Evolutionary conservation across 495 filamentous ascomycete species (phyloP).

Genomic region (Talaromyces stipitatus): DNA sequence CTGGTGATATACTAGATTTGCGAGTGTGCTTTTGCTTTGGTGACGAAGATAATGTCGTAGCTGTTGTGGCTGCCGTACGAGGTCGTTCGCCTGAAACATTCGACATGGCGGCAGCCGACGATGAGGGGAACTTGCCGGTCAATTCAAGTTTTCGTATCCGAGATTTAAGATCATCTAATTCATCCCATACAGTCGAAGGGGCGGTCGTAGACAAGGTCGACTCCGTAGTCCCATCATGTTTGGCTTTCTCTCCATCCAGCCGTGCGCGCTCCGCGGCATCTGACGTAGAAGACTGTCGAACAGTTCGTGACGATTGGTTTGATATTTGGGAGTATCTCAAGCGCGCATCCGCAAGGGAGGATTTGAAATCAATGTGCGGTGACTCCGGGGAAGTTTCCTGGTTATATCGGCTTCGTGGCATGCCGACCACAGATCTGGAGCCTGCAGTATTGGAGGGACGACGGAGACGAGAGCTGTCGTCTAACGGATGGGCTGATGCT

Average conservation of each 20-base stretch:
- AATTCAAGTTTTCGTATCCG: slow-evolving; percentile 88
- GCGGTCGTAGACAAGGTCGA: slow-evolving; percentile 81
- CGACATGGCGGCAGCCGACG: slow-evolving; percentile 70
- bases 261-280: slow-evolving; percentile 32
- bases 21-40: slow-evolving; percentile 53
- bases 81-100: slow-evolving; percentile 72
- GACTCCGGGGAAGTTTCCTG: slow-evolving; percentile 37
- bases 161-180: slow-evolving; percentile 91
- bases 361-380: slow-evolving; percentile 36
- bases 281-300: slow-evolving; percentile 47
- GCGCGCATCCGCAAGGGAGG: slow-evolving; percentile 31
- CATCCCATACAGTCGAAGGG: slow-evolving; percentile 94
- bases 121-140: slow-evolving; percentile 77
- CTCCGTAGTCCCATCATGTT: slow-evolving; percentile 55
- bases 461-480: slow-evolving; percentile 34
- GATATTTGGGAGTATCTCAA: slow-evolving; percentile 3
- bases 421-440: slow-evolving; percentile 37
- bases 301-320: slow-evolving; percentile 23
- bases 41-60: slow-evolving; percentile 83
- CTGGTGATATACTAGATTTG: slow-evolving; percentile 31
- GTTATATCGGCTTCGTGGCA: slow-evolving; percentile 30
- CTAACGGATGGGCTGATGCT: slow-evolving; percentile 43
- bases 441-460: slow-evolving; percentile 30
- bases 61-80: slow-evolving; percentile 85
- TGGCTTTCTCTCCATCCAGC: slow-evolving; percentile 41